Percentiles rank a stretch among this genome's conserved stretches.
Evolutionary conservation across 2,329 filamentous ascomycete species (phyloP).

Genomic region (Zymoseptoria pseudotritici): DNA sequence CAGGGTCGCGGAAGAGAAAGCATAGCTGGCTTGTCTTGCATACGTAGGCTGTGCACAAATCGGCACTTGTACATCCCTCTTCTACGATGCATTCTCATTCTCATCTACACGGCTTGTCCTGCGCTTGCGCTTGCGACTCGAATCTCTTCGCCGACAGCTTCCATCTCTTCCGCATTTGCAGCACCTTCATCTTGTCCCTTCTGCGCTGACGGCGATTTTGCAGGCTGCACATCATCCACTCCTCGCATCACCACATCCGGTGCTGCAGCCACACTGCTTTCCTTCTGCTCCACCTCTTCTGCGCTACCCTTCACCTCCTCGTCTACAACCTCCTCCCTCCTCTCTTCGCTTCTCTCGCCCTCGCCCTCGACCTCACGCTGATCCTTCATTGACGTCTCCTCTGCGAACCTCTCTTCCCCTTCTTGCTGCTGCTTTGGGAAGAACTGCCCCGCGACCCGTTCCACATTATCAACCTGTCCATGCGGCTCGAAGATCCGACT

Average conservation of each 20-base stretch:
- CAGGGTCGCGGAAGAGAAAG: neutral
- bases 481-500: slow-evolving; percentile 24
- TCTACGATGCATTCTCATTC: neutral
- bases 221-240: neutral
- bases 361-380: slow-evolving; percentile 2
- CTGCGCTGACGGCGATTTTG: neutral
- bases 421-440: slow-evolving; percentile 11
- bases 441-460: slow-evolving; percentile 16
- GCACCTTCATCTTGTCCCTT: neutral
- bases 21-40: neutral
- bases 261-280: neutral
- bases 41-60: neutral
- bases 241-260: slow-evolving; percentile 14
- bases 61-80: neutral
- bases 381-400: slow-evolving; percentile 5
- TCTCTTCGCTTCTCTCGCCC: slow-evolving; percentile 5
- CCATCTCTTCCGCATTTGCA: neutral
- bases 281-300: slow-evolving; percentile 5
- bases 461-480: slow-evolving; percentile 9
- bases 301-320: neutral
- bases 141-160: neutral
- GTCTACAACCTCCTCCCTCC: slow-evolving; percentile 6
- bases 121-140: neutral
- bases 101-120: neutral
- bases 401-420: slow-evolving; percentile 3